Evolutionary conservation across 306 rosid genomes (phyloP).

Genomic region (Sicyos edulis): DNA sequence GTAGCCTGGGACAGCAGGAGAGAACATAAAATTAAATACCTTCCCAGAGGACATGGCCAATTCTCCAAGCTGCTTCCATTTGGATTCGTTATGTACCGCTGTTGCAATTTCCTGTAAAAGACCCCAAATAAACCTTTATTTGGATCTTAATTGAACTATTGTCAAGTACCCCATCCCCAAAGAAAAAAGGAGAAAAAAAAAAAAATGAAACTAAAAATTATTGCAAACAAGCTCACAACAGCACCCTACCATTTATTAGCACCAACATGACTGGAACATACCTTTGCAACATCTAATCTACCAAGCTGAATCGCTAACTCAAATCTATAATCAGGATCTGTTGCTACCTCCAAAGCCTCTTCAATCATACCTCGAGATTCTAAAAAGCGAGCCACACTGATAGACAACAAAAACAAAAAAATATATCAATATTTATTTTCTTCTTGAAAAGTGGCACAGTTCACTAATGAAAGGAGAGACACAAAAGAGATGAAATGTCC

Average conservation of each 20-base stretch:
- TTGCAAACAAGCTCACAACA: neutral
- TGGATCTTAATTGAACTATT: neutral
- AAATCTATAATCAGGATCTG: constrained; percentile 91
- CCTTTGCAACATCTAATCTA: constrained; percentile 90
- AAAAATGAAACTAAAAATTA: neutral
- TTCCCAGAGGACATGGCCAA: constrained; percentile 87
- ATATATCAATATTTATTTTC: neutral
- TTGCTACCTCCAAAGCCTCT: constrained; percentile 92
- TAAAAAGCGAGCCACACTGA: constrained; percentile 91
- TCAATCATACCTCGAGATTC: constrained; percentile 95
- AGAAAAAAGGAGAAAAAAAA: neutral
- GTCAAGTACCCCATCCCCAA: neutral
- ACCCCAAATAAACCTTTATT: neutral
- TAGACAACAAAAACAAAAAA: constrained; percentile 17
- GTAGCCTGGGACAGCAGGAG: neutral
- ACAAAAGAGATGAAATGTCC: neutral
- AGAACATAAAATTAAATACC: constrained; percentile 35
- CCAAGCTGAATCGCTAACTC: constrained; percentile 94
- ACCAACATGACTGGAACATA: constrained; percentile 29
- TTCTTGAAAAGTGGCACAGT: neutral
- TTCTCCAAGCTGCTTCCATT: constrained; percentile 97
- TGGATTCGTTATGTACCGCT: constrained; percentile 68
- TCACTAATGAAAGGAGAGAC: neutral
- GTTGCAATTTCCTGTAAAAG: constrained; percentile 68
- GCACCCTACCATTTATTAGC: constrained; percentile 9